Percentiles rank a stretch among this genome's conserved stretches.
These are phyloP conservation scores for Ganoderma boninense DNA, from an alignment of 1,284 basidiomycete genomes.

Conservation along the genomic window DNA sequence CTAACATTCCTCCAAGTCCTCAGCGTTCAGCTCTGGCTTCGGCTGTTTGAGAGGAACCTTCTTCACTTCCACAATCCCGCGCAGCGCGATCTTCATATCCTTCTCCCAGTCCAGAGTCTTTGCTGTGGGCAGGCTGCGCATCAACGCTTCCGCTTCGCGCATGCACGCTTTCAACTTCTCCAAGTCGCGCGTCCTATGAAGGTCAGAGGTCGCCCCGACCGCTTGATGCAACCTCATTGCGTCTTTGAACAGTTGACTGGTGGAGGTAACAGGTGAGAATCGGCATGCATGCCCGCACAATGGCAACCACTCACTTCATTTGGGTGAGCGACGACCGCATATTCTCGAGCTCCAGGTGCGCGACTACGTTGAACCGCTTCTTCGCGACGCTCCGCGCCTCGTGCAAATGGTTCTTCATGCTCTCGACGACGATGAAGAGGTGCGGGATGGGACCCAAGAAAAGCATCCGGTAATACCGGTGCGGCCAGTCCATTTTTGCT, in stretches of 20 bases:
- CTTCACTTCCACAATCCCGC: slow-evolving; percentile 34
- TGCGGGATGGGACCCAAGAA: slow-evolving; percentile 61
- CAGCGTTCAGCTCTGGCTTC: slow-evolving; percentile 34
- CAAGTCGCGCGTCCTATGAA: slow-evolving; percentile 34
- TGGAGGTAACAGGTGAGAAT: not conserved
- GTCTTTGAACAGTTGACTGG: slow-evolving; percentile 28
- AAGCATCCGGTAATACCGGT: slow-evolving; percentile 48
- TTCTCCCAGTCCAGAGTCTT: slow-evolving; percentile 30
- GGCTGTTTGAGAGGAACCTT: slow-evolving; percentile 12
- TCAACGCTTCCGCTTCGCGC: slow-evolving; percentile 23
- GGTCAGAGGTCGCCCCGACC: slow-evolving; percentile 28
- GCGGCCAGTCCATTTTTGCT: slow-evolving; percentile 44
- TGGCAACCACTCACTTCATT: slow-evolving; percentile 29
- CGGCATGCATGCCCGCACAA: not conserved
- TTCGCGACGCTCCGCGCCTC: slow-evolving; percentile 46
- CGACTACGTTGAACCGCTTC: slow-evolving; percentile 40
- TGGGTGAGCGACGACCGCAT: slow-evolving; percentile 41
- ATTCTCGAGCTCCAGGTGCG: slow-evolving; percentile 46
- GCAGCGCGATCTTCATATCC: slow-evolving; percentile 38
- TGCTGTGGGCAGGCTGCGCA: slow-evolving; percentile 27
- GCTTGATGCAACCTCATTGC: slow-evolving; percentile 25
- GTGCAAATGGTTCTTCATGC: slow-evolving; percentile 38
- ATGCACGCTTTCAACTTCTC: slow-evolving; percentile 28
- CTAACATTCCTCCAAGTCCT: slow-evolving; percentile 15
- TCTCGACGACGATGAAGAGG: slow-evolving; percentile 54